These are phyloP conservation scores for Triangularia verruculosa DNA, from an alignment of 2,329 filamentous ascomycete genomes.

Conservation along the genomic window DNA sequence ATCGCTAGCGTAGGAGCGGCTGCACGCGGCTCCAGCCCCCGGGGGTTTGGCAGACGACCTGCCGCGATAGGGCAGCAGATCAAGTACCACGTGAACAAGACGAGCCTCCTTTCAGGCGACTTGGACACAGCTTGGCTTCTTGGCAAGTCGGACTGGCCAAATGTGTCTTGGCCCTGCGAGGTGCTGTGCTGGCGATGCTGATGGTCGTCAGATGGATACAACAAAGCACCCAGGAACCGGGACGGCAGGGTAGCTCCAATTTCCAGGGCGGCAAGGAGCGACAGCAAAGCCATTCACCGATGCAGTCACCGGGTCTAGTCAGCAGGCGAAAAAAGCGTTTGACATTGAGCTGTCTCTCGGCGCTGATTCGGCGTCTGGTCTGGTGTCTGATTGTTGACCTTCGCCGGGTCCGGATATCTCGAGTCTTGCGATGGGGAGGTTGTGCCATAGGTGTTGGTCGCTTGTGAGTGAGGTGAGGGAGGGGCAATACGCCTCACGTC, in stretches of 20 bases:
- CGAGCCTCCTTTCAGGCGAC: constrained; percentile 10
- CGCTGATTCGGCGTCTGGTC: constrained; percentile 3
- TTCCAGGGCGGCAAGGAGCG: background rate
- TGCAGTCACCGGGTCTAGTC: constrained; percentile 7
- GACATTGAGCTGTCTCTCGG: background rate
- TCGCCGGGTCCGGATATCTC: background rate
- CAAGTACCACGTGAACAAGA: constrained; percentile 23
- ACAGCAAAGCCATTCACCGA: background rate
- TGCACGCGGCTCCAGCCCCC: constrained; percentile 26
- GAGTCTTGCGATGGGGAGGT: background rate
- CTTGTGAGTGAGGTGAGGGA: background rate
- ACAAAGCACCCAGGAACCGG: constrained; percentile 5
- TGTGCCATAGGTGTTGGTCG: background rate
- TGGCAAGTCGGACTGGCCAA: constrained; percentile 9
- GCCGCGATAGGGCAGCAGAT: constrained; percentile 18
- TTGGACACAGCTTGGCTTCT: background rate
- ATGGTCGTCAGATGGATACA: background rate
- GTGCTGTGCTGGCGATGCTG: constrained; percentile 1
- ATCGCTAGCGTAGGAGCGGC: constrained; percentile 20
- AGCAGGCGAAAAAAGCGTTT: background rate
- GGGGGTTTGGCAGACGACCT: constrained; percentile 13
- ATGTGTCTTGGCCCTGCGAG: background rate
- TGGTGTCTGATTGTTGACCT: background rate
- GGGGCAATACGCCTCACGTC: constrained; percentile 7
- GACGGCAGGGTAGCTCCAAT: background rate